Evolutionary conservation across 1,139 yeast genomes (phyloP).

Genomic region (Fermentozyma sake): DNA sequence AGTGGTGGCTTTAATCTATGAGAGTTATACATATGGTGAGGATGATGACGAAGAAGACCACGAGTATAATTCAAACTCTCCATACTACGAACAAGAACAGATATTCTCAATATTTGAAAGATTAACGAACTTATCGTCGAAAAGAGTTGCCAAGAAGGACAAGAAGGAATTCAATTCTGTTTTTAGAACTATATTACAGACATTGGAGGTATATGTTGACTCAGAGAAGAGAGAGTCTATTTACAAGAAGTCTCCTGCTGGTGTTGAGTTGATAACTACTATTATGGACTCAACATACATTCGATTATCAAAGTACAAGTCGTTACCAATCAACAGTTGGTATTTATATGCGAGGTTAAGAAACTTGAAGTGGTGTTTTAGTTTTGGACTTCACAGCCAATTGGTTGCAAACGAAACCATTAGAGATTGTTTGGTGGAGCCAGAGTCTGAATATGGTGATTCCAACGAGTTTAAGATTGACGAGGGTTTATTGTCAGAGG

Average conservation of each 20-base stretch:
- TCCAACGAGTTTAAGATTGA: constrained; percentile 6
- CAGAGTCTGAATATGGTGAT: constrained; percentile 23
- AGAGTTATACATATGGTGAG: constrained; percentile 45
- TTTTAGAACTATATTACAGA: constrained; percentile 55
- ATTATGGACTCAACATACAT: constrained; percentile 45
- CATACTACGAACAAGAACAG: constrained; percentile 57
- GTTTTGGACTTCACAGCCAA: constrained; percentile 63
- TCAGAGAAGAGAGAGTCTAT: constrained; percentile 30
- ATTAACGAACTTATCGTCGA: constrained; percentile 49
- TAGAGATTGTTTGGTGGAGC: constrained; percentile 40
- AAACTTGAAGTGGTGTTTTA: constrained; percentile 67
- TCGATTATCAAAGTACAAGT: constrained; percentile 50
- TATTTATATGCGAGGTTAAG: constrained; percentile 56
- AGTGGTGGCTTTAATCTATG: constrained; percentile 59
- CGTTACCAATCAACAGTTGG: constrained; percentile 66
- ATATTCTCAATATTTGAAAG: constrained; percentile 41
- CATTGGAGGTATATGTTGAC: constrained; percentile 44
- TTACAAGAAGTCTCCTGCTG: constrained; percentile 33
- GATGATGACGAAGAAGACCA: constrained; percentile 21
- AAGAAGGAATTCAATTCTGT: constrained; percentile 58
- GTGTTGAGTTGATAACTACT: constrained; percentile 34
- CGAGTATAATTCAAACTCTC: constrained; percentile 44
- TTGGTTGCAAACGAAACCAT: constrained; percentile 48
- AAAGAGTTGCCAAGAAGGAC: constrained; percentile 57
- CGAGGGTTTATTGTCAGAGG: constrained; percentile 6